Conservation (phyloP, 805 yeast species). For the Jamesozyma lodderae region DNA sequence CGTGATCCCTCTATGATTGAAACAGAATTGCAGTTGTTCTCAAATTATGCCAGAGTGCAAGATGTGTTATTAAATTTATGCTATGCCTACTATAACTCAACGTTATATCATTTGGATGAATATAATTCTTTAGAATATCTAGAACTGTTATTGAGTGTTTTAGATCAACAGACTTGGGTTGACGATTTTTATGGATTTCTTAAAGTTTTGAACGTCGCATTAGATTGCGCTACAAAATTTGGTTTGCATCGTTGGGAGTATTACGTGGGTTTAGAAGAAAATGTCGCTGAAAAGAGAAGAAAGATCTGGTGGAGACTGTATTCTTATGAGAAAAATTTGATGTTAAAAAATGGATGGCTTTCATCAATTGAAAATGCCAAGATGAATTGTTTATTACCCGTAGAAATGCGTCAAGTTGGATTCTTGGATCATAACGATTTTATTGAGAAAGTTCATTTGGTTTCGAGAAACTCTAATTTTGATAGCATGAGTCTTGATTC, state of each 20-base stretch:
- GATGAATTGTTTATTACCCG: conserved; percentile 23
- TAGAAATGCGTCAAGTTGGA: conserved; percentile 19
- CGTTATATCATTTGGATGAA: conserved; percentile 17
- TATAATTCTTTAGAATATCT: conserved; percentile 14
- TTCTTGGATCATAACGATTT: conserved; percentile 17
- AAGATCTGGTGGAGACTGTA: conserved; percentile 26
- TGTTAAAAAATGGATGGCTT: conserved; percentile 13
- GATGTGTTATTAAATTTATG: conserved; percentile 19
- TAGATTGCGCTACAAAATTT: conserved; percentile 17
- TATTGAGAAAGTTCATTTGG: conserved; percentile 8
- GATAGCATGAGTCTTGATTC: conserved; percentile 9
- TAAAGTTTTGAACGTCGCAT: conserved; percentile 19
- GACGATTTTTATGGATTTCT: conserved; percentile 22
- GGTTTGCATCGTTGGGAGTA: conserved; percentile 30
- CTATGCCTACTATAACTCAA: conserved; percentile 20
- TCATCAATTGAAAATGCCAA: conserved; percentile 16
- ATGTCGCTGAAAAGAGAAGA: conserved; percentile 23
- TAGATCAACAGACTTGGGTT: conserved; percentile 23
- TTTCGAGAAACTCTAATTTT: conserved; percentile 5
- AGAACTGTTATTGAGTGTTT: conserved; percentile 20
- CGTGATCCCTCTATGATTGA: not conserved
- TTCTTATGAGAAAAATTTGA: conserved; percentile 14
- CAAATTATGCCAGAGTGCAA: conserved; percentile 14
- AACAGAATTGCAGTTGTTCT: conserved; percentile 7
- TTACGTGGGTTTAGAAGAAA: conserved; percentile 26